Base-by-base conservation (phyloP, 768 basidiomycete genomes). In the Calocera cornea region DNA sequence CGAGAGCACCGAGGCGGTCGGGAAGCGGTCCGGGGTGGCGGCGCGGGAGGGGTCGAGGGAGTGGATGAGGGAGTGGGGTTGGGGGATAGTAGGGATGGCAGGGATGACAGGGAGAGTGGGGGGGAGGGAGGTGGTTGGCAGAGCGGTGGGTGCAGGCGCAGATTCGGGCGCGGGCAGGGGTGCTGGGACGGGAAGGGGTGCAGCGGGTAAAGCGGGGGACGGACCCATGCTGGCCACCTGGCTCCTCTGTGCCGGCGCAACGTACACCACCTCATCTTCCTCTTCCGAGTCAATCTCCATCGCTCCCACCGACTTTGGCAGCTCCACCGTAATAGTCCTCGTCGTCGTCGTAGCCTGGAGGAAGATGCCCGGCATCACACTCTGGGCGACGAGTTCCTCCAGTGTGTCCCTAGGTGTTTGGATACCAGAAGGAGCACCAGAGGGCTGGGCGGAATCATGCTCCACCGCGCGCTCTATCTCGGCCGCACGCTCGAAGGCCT, bases 271-370 rank as follows among this genome's bases (percentile, higher is more conserved):
- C 54, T 69, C 70, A 70, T 34, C 70, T 64, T 36, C 67, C 27
- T 63, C 64, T 64, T 40, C 68, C 50, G 66, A 68, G 33, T 64
- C 49, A 60, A 70, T 64, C 69, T 70, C 70, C 70, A 68, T 38
- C 66, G 65, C 66, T 68, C 72, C 68, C 64, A 68, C 41, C 47
- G 63, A 66, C 67, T 67, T 33, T 67, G 65, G 33, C 41, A 40
- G 19, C 24, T 65, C 64, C 64, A 65, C 19, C 8, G 38, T 49
- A 14, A 5, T 38, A 5, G 36, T 38, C 36, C 5, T 14, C 24
- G 54, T 60, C 11, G 33, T 50, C 22, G 17, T 27, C n/a, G 29
- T 22, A 19, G 31, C 44, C 31, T 36, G 66, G 34, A 54, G 19
- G 60, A 65, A 41, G 11, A 29, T 22, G 10, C 41, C 44, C 34